Evolutionary conservation across 2,329 filamentous ascomycete genomes (phyloP).

Genomic region (Claviceps africana): DNA sequence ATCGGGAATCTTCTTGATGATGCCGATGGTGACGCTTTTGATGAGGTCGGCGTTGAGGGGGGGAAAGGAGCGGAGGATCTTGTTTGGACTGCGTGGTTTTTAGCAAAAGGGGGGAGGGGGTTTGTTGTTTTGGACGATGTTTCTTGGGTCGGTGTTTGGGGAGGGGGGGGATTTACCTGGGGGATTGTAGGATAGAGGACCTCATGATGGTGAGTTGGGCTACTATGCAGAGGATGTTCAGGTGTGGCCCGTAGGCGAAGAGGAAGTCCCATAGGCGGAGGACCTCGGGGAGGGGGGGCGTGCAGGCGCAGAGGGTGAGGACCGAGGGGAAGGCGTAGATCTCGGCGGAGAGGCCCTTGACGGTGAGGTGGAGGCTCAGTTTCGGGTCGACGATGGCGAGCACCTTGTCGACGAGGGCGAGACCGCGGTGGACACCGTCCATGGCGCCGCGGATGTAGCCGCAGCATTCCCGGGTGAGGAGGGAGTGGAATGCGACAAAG

Average conservation of each 20-base stretch:
- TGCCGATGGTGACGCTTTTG: slow-evolving; percentile 70
- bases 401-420: slow-evolving; percentile 84
- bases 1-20: slow-evolving; percentile 80
- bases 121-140: slow-evolving; percentile 12
- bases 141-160: background rate
- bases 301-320: slow-evolving; percentile 87
- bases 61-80: slow-evolving; percentile 77
- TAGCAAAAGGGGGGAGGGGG: slow-evolving; percentile 6
- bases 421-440: slow-evolving; percentile 89
- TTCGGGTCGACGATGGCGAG: slow-evolving; percentile 83
- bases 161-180: slow-evolving; percentile 44
- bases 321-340: slow-evolving; percentile 96
- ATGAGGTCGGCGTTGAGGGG: slow-evolving; percentile 71
- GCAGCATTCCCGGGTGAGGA: slow-evolving; percentile 78
- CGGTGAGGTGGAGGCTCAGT: slow-evolving; percentile 68
- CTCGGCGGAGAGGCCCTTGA: slow-evolving; percentile 79
- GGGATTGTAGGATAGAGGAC: slow-evolving; percentile 67
- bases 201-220: slow-evolving; percentile 84
- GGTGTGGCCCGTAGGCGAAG: slow-evolving; percentile 85
- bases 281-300: slow-evolving; percentile 85
- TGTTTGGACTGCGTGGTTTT: slow-evolving; percentile 78
- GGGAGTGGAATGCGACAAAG: slow-evolving; percentile 76
- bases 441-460: slow-evolving; percentile 92
- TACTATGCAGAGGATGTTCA: slow-evolving; percentile 94
- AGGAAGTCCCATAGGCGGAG: slow-evolving; percentile 92